Percentiles rank a stretch among this genome's conserved stretches.
phyloP scores from a whole-genome alignment of 2,329 filamentous ascomycete species.

The Aspergillus floridensis region DNA sequence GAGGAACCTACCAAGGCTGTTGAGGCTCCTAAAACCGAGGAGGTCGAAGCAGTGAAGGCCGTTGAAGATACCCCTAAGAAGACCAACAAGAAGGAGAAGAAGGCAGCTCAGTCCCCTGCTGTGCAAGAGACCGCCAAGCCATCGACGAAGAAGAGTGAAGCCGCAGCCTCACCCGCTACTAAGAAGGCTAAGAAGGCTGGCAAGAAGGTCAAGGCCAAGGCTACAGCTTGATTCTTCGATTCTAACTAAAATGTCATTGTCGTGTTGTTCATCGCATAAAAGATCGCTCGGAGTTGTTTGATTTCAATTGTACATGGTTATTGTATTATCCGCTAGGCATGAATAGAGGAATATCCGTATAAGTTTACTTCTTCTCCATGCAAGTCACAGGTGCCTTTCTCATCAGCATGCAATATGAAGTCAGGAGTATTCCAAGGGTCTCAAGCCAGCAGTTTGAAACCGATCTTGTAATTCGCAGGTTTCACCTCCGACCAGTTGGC shows the following conservation, averaged over 20 bases:
- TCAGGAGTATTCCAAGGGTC: no score
- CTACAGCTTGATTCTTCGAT: conserved; percentile 23
- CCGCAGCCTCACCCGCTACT: conserved; percentile 5
- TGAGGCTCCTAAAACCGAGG: conserved; percentile 29
- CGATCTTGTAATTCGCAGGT: no score
- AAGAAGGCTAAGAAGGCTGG: conserved; percentile 18
- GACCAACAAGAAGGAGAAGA: conserved; percentile 34
- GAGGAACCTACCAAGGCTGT: conserved; percentile 26
- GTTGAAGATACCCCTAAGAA: conserved; percentile 31
- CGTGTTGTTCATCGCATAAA: conserved; percentile 14
- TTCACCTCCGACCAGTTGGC: not conserved
- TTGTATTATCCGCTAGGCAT: not conserved
- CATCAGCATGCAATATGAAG: not conserved
- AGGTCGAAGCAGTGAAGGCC: conserved; percentile 20
- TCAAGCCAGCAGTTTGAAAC: no score
- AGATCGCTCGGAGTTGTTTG: conserved; percentile 9
- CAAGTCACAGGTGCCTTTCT: not conserved
- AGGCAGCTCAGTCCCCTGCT: conserved; percentile 23
- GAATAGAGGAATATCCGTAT: not conserved
- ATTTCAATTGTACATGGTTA: conserved; percentile 6
- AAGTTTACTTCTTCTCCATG: not conserved
- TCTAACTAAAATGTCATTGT: not conserved
- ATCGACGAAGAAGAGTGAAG: conserved; percentile 12
- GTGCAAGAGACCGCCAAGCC: conserved; percentile 23
- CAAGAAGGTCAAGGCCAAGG: conserved; percentile 30